Base-by-base conservation (phyloP, 78 protist genomes). In the Diacronema lutheri region DNA sequence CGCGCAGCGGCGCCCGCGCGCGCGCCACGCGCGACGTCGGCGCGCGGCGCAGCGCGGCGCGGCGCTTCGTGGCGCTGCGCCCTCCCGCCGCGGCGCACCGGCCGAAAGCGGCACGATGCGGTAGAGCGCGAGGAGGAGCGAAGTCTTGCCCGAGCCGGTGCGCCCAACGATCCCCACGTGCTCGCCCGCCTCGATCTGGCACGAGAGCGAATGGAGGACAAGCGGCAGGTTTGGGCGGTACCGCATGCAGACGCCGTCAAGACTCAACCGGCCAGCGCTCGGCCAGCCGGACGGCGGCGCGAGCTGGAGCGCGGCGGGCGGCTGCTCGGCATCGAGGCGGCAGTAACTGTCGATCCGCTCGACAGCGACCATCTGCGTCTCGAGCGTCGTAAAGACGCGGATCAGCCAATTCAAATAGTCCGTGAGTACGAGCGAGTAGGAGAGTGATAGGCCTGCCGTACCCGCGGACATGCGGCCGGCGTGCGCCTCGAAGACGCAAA, bases 151-250 rank as follows among this genome's bases (percentile, higher is more conserved):
- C 4, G 56, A 29, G 58, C 89, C 89, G 7, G 96, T 92, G 33
- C 95, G 85, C 6, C 96, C 96, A 4, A 92, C 94, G 31, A 94
- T 41, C n/a, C 94, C 95, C 10, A 93, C 88, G 65, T 86, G 85
- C 74, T 78, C 84, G 14, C 86, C 88, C 16, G 86, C 86, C 4
- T 46, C n/a, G 56, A 94, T 50, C 26, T 4, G 4, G 50, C 83
- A 26, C 9, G 40, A 41, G 58, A 94, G 40, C 60, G 50, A 33
- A 19, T 74, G 33, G 55, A 92, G 83, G 38, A 86, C 90, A 23
- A 37, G 55, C 1, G 88, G 90, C 73, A 85, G 83, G 37, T 83
- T 66, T 4, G 88, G 72, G 0, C 91, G 91, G 77, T 91, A 91
- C 12, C 90, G 58, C 86, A 76, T 37, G 37, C 33, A 35, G 21